These are phyloP conservation scores for Coemansia sp. DNA, from an alignment of 192 early-diverging fungal species.

Conservation along the genomic window DNA sequence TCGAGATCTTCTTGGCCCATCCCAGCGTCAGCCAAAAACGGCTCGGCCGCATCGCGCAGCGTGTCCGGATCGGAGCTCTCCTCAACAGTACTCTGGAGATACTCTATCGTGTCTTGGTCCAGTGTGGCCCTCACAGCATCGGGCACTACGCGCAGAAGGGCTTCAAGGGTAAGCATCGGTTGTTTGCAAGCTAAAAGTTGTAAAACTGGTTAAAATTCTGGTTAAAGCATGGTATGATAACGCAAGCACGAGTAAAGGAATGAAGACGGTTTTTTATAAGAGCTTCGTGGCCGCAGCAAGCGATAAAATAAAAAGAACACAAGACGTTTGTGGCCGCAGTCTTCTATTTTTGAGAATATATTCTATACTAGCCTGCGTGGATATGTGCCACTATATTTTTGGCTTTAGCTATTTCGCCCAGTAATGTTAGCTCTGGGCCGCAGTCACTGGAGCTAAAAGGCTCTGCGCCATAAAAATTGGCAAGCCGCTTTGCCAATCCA, in stretches of 20 bases:
- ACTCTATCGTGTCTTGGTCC: slow-evolving; percentile 56
- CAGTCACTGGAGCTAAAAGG: not conserved
- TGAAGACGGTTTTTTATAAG: not conserved
- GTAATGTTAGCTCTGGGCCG: not conserved
- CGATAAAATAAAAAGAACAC: not conserved
- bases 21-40: slow-evolving; percentile 65
- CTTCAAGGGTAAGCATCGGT: slow-evolving; percentile 26
- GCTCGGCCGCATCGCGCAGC: slow-evolving; percentile 63
- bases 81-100: slow-evolving; percentile 45
- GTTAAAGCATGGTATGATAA: not conserved
- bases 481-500: not conserved
- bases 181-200: not conserved
- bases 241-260: not conserved
- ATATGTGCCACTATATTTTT: not conserved
- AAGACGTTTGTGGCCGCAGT: slow-evolving; percentile 8
- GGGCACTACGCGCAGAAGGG: slow-evolving; percentile 30
- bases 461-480: not conserved
- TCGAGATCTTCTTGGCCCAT: slow-evolving; percentile 55
- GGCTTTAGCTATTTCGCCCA: not conserved
- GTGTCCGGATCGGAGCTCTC: slow-evolving; percentile 43
- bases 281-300: slow-evolving; percentile 9
- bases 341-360: not conserved
- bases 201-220: not conserved
- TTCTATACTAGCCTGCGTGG: not conserved
- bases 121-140: slow-evolving; percentile 31